Percentiles rank a stretch among this genome's conserved stretches.
Evolutionary conservation across 2,329 filamentous ascomycete genomes (phyloP).

Genomic region (Colletotrichum sp.): DNA sequence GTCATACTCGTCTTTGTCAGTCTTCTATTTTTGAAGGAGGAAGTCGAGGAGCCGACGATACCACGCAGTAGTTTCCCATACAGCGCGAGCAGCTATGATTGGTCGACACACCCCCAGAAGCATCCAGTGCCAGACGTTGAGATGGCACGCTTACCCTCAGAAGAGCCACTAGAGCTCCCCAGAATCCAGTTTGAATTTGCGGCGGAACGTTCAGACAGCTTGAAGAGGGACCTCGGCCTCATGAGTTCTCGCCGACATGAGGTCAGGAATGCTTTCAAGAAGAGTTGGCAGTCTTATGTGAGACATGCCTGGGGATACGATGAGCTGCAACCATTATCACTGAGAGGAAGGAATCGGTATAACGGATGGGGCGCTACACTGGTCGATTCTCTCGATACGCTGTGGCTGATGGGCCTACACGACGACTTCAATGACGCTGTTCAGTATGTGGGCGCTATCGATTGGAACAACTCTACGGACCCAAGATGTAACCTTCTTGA

Average conservation of each 20-base stretch:
- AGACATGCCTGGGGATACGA: constrained; percentile 50
- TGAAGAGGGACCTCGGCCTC: constrained; percentile 30
- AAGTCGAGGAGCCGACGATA: background rate
- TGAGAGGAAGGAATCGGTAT: constrained; percentile 43
- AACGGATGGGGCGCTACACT: constrained; percentile 53
- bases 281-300: constrained; percentile 48
- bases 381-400: constrained; percentile 52
- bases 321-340: constrained; percentile 47
- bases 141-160: constrained; percentile 21
- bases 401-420: constrained; percentile 60
- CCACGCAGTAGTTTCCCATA: background rate
- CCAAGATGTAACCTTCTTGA: constrained; percentile 69
- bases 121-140: constrained; percentile 20
- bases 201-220: background rate
- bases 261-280: constrained; percentile 37
- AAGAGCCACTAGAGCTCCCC: constrained; percentile 2
- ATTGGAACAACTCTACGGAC: constrained; percentile 54
- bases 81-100: constrained; percentile 24
- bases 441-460: constrained; percentile 47
- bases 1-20: constrained; percentile 11
- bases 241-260: constrained; percentile 42
- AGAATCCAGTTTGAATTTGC: constrained; percentile 18
- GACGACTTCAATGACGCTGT: constrained; percentile 55
- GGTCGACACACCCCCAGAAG: constrained; percentile 21
- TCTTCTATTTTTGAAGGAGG: background rate